Base-by-base conservation (phyloP, 1,284 basidiomycete genomes). In the Vanrija pseudolonga region DNA sequence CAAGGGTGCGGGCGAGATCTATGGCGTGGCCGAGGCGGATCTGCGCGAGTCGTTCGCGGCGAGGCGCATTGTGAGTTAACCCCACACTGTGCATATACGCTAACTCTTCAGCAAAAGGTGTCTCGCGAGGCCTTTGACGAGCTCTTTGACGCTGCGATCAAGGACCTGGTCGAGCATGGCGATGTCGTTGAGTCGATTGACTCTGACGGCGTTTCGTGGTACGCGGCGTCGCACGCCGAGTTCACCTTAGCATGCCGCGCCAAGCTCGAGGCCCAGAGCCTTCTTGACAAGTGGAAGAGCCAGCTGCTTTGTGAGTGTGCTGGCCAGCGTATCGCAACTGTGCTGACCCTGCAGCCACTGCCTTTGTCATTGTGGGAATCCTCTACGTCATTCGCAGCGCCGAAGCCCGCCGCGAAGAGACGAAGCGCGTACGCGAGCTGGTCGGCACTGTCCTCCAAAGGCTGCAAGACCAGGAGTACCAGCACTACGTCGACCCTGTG, bases 401-500 rank as follows among this genome's bases (percentile, higher is more conserved):
- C 49, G 78, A 81, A 49, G 80, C 79, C 60, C 81, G 80, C 56
- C 79, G 78, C 63, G 76, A 80, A n/a, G 88, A 93, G 72, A 81
- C 80, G 60, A 82, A 81, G 63, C 86, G 85, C 60, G 85, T 90
- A 43, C 82, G 85, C 51, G 84, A 85, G 66, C 80, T 95, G 44
- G 90, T 90, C 18, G 84, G 87, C 67, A 83, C 88, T 54, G 87
- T 87, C 4, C 82, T 95, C 26, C 86, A 88, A 60, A 84, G 85
- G 15, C 81, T 96, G 58, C 88, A 88, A 65, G 88, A 90, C 68
- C 90, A 91, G 66, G 76, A 60, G 44, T 54, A 60, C 47, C 55
- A 48, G 4, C 86, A 97, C 76, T 86, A 92, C 71, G 83, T 84
- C 59, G 92, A 96, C 71, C 90, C 91, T 7, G 84, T 88, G 53